Base-by-base conservation (phyloP, 2,329 filamentous ascomycete species). In the Fonsecaea nubica region DNA sequence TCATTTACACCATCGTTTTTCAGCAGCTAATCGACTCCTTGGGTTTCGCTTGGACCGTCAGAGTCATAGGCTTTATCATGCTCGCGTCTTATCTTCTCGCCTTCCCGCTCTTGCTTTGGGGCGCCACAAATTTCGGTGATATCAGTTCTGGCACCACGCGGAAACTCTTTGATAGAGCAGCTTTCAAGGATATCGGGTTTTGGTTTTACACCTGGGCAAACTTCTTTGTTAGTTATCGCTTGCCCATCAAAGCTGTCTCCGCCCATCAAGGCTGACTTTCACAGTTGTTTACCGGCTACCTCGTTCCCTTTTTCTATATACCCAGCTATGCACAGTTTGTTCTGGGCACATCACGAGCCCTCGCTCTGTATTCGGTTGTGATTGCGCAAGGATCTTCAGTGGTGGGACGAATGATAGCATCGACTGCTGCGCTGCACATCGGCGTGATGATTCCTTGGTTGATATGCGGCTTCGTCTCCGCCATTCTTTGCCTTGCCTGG, bases 1-100 rank as follows among this genome's bases (percentile, higher is more conserved):
- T 93, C 70, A 78, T 88, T 42, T 92, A 92, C 56, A 84, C 85
- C 0, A 76, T 87, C 8, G 79, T 83, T 65, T 75, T 86, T 69
- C 74, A 84, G 65, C 72, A 72, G 9, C 72, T 83, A 7, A 81
- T 84, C 32, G 80, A 80, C 0, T 77, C 76, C 56, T 75, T 84
- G 33, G 82, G 82, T 55, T 84, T 79, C 70, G 79, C 73, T 38
- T 84, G 82, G 82, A 79, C 80, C 8, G 82, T 80, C 45, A 79
- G 82, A 13, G 79, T 81, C 7, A 70, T 83, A 45, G 82, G 78
- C 12, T 76, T 84, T 3, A 71, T 73, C 63, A 72, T 72, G 70
- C 56, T 72, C 10, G 69, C 63, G 63, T 77, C 57, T 67, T 81
- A 32, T 73, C 75, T 13, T 76, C 75, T 66, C 75, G 70, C 71